These are phyloP conservation scores for Psilocybe azurescens DNA, from an alignment of 768 basidiomycete species.

Conservation along the genomic window DNA sequence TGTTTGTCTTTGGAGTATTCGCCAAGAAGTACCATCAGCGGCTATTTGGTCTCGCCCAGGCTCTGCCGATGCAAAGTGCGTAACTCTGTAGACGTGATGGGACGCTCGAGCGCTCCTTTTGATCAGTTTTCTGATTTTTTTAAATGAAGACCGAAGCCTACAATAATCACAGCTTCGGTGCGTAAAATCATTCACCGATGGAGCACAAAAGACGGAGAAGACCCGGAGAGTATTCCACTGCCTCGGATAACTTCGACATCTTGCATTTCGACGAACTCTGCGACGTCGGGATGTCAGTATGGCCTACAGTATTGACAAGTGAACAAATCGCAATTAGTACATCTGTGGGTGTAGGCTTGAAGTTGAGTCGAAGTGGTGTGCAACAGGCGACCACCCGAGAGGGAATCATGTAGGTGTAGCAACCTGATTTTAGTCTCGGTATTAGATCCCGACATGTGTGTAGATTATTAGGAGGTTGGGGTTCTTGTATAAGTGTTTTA, in stretches of 20 bases:
- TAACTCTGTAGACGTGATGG: neutral
- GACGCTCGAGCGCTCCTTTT: neutral
- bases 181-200: too few species aligned
- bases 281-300: neutral
- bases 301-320: neutral
- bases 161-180: too few species aligned
- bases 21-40: neutral
- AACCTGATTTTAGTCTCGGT: neutral
- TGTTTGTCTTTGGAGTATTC: neutral
- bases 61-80: too few species aligned
- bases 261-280: neutral
- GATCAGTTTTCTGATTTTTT: neutral
- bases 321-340: neutral
- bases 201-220: too few species aligned
- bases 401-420: neutral
- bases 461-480: neutral
- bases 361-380: neutral
- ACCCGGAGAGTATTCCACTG: too few species aligned
- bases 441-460: neutral
- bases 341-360: neutral
- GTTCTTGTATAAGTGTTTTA: too few species aligned
- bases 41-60: neutral
- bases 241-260: neutral
- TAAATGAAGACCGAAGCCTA: too few species aligned
- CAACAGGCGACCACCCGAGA: neutral